Evolutionary conservation across 2,329 filamentous ascomycete genomes (phyloP), one percentile per base, ranked within the genome.

Genomic region (Madurella mycetomatis): DNA sequence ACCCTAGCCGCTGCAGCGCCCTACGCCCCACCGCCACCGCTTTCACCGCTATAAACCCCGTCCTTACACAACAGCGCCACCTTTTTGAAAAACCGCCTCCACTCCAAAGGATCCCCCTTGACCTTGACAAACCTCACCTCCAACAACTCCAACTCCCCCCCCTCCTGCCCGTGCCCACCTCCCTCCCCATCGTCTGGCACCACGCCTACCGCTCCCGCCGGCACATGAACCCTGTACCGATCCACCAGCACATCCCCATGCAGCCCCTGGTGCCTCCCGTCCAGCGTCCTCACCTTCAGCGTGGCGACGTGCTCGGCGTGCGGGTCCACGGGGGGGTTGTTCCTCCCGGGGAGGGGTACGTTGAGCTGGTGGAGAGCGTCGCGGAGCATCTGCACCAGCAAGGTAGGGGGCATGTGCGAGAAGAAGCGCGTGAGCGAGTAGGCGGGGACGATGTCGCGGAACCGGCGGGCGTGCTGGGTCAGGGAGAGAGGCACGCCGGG

Each of bases 81-180:
- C 70, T 90, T 92, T 74, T 99, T 99, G 78, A 99, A 99, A 69
- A 99, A 90, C 34, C 94, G 79, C 57, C 94, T 83, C 94, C 95
- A 99, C 74, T 97, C 92, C 47, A 99, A 73, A 5, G 94, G 94
- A 74, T 99, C 94, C 5, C 94, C 94, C 74, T 96, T 96, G 51
- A 89, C 81, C 74, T 99, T 99, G 61, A 95, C 82, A 68, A 99
- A 97, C 49, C 90, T 81, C 30, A 96, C 88, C 69, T 96, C 92
- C 19, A 92, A 79, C 32, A 92, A 71, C 57, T 88, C 86, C 71
- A 66, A 72, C 65, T 61, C 73, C 13, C 16, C 30, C 58, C 71
- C 75, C 51, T 88, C 85, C 70, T 66, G 73, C 64, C 60, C 74
- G 61, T 72, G 73, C 12, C 74, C 74, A 51, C 78, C 86, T 71